Conservation (phyloP, 2,329 filamentous ascomycete genomes). For the Paraphaeosphaeria minitans region DNA sequence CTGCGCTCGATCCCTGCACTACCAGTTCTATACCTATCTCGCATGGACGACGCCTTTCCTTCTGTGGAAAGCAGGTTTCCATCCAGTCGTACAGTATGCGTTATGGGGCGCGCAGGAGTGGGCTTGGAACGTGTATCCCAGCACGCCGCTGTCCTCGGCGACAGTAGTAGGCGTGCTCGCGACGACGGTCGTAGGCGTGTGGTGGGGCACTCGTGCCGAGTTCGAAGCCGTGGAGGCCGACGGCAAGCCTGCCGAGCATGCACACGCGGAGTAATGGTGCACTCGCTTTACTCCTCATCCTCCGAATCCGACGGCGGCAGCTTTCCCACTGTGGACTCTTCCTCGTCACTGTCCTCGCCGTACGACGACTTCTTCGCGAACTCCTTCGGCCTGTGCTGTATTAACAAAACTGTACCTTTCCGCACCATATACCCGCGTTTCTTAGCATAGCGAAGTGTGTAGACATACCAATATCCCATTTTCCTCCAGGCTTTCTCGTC, state of each 20-base stretch:
- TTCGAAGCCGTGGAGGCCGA: slow-evolving; percentile 42
- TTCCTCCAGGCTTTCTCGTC: slow-evolving; percentile 94
- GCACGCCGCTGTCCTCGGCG: slow-evolving; percentile 67
- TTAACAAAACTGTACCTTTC: slow-evolving; percentile 26
- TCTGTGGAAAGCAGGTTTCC: slow-evolving; percentile 76
- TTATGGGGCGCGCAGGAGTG: slow-evolving; percentile 84
- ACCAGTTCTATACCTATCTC: slow-evolving; percentile 93
- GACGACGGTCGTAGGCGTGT: slow-evolving; percentile 67
- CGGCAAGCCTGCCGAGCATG: slow-evolving; percentile 26
- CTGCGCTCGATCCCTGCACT: slow-evolving; percentile 87
- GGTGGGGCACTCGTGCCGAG: slow-evolving; percentile 59
- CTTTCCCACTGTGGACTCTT: slow-evolving; percentile 80
- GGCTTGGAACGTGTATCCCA: slow-evolving; percentile 96
- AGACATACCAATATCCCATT: slow-evolving; percentile 73
- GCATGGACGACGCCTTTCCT: slow-evolving; percentile 88
- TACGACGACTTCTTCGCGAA: slow-evolving; percentile 69
- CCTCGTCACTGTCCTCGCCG: slow-evolving; percentile 70
- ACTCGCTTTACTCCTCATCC: slow-evolving; percentile 52
- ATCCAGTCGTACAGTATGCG: slow-evolving; percentile 68
- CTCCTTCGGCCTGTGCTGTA: slow-evolving; percentile 71
- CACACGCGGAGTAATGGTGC: slow-evolving; percentile 36
- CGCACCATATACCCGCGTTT: slow-evolving; percentile 17
- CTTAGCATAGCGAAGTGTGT: slow-evolving; percentile 11
- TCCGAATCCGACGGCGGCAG: slow-evolving; percentile 84
- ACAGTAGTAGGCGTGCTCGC: slow-evolving; percentile 74